Evolutionary conservation across 257 asterid species (phyloP).

Genomic region (Solanum bukasovii): DNA sequence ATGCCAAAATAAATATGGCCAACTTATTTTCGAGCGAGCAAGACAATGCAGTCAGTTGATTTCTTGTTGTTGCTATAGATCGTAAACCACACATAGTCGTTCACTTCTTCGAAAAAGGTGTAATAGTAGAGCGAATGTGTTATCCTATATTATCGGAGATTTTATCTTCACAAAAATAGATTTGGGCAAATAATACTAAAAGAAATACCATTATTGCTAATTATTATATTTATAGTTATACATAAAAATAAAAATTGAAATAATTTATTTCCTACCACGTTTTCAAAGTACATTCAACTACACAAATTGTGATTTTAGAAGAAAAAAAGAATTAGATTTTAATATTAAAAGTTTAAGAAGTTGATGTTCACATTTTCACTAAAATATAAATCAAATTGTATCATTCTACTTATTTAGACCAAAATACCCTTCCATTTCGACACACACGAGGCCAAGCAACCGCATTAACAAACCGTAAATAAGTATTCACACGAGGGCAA

Average conservation of each 20-base stretch:
- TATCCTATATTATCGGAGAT: no score
- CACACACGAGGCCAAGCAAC: neutral
- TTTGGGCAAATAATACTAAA: neutral
- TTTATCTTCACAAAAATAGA: neutral
- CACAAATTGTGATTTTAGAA: neutral
- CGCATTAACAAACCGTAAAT: neutral
- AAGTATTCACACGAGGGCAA: neutral
- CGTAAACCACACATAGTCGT: no score
- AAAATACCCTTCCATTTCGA: neutral
- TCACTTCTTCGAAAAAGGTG: no score
- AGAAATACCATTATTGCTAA: neutral
- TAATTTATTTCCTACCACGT: neutral
- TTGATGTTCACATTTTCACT: neutral
- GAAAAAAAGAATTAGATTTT: neutral
- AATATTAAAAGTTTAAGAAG: neutral
- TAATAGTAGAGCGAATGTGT: neutral
- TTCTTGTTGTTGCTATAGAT: no score
- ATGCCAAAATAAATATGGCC: no score
- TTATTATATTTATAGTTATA: neutral
- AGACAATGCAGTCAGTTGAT: rapidly evolving
- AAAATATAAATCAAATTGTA: neutral
- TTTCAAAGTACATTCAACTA: neutral
- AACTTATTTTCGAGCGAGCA: no score
- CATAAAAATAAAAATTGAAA: neutral
- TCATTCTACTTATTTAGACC: neutral